Percentiles rank a stretch among this genome's conserved stretches.
Conservation (phyloP, 495 filamentous ascomycete genomes). For the Daldinia caldariorum region DNA sequence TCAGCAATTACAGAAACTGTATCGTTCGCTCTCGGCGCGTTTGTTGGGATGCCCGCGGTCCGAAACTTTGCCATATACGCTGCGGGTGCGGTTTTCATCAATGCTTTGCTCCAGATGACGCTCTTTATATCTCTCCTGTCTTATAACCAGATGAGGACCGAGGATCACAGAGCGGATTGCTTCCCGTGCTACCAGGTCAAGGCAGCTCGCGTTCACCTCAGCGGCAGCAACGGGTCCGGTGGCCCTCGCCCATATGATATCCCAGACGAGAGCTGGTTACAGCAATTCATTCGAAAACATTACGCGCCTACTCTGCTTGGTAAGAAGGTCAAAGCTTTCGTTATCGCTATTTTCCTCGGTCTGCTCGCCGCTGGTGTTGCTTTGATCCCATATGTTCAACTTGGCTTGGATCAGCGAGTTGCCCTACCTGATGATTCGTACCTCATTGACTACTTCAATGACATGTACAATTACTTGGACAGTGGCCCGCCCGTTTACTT, state of each 20-base stretch:
- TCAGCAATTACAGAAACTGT: conserved; percentile 93
- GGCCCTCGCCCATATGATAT: conserved; percentile 64
- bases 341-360: conserved; percentile 84
- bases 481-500: conserved; percentile 96
- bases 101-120: conserved; percentile 91
- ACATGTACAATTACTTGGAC: conserved; percentile 90
- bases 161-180: conserved; percentile 89
- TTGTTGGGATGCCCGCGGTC: conserved; percentile 97
- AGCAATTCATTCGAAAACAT: conserved; percentile 84
- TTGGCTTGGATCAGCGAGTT: conserved; percentile 93
- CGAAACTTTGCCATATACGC: conserved; percentile 97
- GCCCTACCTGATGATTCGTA: conserved; percentile 94
- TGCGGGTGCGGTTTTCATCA: conserved; percentile 95
- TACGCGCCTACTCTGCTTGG: conserved; percentile 87
- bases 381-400: conserved; percentile 81
- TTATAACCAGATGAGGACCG: conserved; percentile 87
- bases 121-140: conserved; percentile 94
- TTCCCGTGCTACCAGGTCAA: conserved; percentile 86
- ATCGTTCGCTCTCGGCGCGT: conserved; percentile 89
- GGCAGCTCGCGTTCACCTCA: conserved; percentile 64
- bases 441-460: conserved; percentile 92
- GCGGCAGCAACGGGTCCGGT: conserved; percentile 47
- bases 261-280: conserved; percentile 82
- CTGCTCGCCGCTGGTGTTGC: conserved; percentile 87
- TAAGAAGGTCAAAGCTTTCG: conserved; percentile 76